Percentiles rank a stretch among this genome's conserved stretches.
These are phyloP conservation scores for Conticribra guillardii DNA, from an alignment of 108 stramenopile species.

Conservation along the genomic window DNA sequence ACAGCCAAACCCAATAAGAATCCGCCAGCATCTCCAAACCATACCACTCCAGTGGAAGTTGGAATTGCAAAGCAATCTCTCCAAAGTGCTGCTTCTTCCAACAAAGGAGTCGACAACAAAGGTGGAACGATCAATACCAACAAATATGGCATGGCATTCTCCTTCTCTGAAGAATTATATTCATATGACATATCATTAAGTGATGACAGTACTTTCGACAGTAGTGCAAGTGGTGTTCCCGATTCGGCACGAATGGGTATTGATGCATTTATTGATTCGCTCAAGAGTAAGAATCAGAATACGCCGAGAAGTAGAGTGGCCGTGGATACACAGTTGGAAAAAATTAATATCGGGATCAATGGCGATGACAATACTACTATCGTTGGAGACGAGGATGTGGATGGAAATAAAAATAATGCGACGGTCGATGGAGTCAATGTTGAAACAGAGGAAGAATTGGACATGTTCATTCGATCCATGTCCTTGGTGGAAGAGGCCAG, in stretches of 20 bases:
- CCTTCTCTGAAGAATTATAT: background rate
- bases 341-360: background rate
- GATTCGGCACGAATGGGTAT: background rate
- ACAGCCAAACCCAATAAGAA: too few relatives aligned
- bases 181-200: background rate
- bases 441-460: slow-evolving; percentile 22
- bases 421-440: background rate
- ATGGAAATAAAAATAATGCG: background rate
- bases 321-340: background rate
- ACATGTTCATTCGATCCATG: slow-evolving; percentile 7
- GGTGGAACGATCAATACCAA: too few relatives aligned
- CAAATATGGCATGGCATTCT: too few relatives aligned
- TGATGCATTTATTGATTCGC: slow-evolving; percentile 12
- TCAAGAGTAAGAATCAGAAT: slow-evolving; percentile 4
- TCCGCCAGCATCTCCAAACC: too few relatives aligned
- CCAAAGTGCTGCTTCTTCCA: too few relatives aligned
- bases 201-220: background rate
- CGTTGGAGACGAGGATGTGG: background rate
- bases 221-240: background rate
- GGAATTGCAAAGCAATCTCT: background rate
- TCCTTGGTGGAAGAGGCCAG: background rate
- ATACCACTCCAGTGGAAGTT: background rate
- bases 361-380: background rate
- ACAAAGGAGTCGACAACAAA: too few relatives aligned
- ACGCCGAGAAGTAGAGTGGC: background rate